Base-by-base conservation (phyloP, 768 basidiomycete genomes). In the Tephrocybe sp. region DNA sequence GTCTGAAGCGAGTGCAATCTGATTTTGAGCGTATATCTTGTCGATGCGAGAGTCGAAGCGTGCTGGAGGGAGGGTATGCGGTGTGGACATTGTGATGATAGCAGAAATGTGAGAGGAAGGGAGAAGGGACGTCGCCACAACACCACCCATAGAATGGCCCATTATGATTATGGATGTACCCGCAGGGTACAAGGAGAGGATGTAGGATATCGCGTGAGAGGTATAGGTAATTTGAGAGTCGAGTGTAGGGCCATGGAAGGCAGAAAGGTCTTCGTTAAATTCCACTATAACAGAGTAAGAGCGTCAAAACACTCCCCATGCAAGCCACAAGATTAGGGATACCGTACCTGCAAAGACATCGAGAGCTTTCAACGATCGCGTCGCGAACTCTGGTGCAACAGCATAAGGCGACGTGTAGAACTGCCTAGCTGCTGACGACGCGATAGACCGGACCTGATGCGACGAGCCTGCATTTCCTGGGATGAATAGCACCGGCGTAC, bases 391-490 rank as follows among this genome's bases (percentile, higher is more conserved):
- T 3, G 69, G 61, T 4, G 84, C 74, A 31, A 81, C 64, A 18
- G 73, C 64, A 52, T 76, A 69, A 0, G 88, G 91, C 21, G 77
- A 73, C 12, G 76, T 69, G 61, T 80, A 91, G 62, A 80, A 94
- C 57, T 94, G 91, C 43, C 89, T 76, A 0, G 87, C 72, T 4
- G 93, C 91, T 9, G 92, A 94, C 11, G 91, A 93, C 3, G 95
- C 95, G 57, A 98, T 93, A 11, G 92, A 94, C 55, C 97, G 84
- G 40, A 91, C 88, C 74, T 98, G 97, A 56, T 83, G 85, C 27
- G 88, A 94, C 2, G 91, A 94, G 4, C 97, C 97, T 19, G 95
- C 95, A 64, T 97, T 98, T 7, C 97, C 97, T 1, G 97, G 97
- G 36, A 98, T 87, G 70, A 97, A 99, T 23, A 99, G 74, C 23